A percentile compares a stretch with the other conserved stretches of the same genome.
phyloP scores from a whole-genome alignment of 1,284 basidiomycete species.

The Abortiporus biennis region DNA sequence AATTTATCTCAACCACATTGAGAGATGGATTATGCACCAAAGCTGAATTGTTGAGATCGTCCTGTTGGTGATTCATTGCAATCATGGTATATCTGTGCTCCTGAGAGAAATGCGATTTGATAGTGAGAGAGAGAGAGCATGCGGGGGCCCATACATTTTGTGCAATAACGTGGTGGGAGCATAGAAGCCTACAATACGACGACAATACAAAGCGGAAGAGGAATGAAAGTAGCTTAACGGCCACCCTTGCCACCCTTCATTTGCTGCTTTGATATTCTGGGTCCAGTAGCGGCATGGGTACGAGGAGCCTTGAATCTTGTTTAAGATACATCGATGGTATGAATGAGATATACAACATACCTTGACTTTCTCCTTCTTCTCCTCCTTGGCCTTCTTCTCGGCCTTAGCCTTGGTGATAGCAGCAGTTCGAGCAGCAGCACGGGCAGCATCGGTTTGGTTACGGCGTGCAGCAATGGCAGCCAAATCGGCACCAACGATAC shows the following conservation, averaged over 20 bases:
- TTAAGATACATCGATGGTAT: conserved; percentile 11
- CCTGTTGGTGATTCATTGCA: no score
- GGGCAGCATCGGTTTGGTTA: conserved; percentile 85
- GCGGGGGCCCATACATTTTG: conserved; percentile 14
- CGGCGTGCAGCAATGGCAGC: conserved; percentile 87
- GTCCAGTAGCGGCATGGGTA: conserved; percentile 48
- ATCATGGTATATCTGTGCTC: no score
- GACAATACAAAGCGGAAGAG: conserved; percentile 5
- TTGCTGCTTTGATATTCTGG: conserved; percentile 93
- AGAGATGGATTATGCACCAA: no score
- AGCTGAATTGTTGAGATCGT: no score
- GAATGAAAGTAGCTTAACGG: conserved; percentile 36
- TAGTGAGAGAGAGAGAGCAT: conserved; percentile 17
- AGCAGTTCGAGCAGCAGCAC: conserved; percentile 74
- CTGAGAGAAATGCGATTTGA: no score
- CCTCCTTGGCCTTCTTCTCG: conserved; percentile 96
- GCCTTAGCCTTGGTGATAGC: conserved; percentile 92
- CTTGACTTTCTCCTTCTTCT: conserved; percentile 79
- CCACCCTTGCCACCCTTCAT: conserved; percentile 87
- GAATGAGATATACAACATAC: conserved; percentile 33
- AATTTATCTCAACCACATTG: no score
- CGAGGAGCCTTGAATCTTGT: conserved; percentile 38
- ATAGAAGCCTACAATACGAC: conserved; percentile 6
- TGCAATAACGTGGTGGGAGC: conserved; percentile 2
- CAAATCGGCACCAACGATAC: conserved; percentile 96